Evolutionary conservation across 257 asterid genomes (phyloP).

Genomic region (Handroanthus guayacan): DNA sequence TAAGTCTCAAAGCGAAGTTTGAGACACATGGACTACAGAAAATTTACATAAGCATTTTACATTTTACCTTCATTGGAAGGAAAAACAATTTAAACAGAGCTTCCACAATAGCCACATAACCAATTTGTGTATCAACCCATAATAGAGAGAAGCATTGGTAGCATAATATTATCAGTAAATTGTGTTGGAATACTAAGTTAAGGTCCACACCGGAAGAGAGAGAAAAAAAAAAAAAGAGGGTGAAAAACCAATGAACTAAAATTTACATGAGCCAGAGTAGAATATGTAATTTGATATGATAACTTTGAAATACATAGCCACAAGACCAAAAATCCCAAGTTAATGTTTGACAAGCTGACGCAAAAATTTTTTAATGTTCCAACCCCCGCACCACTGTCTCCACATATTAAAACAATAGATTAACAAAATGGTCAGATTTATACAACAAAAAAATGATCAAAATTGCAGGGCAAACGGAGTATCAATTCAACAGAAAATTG

Average conservation of each 20-base stretch:
- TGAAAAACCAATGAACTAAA: too few species aligned
- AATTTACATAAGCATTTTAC: conserved; percentile 5
- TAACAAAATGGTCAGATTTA: not conserved
- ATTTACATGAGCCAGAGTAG: not conserved
- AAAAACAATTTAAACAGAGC: conserved; percentile 2
- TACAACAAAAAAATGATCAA: not conserved
- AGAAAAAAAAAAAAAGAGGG: too few species aligned
- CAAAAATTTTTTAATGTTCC: not conserved
- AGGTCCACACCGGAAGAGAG: too few species aligned
- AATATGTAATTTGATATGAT: not conserved
- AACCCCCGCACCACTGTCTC: conserved; percentile 15
- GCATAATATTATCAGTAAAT: not conserved
- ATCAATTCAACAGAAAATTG: not conserved
- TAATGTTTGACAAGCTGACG: conserved; percentile 8
- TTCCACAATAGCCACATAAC: not conserved
- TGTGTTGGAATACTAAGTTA: not conserved
- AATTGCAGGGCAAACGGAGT: conserved; percentile 6
- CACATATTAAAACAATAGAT: not conserved
- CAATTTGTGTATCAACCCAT: not conserved
- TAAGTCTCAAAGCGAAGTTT: not conserved
- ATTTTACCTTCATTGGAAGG: conserved; percentile 15
- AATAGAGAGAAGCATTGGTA: conserved; percentile 8
- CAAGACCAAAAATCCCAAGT: not conserved
- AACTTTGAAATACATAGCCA: conserved; percentile 7
- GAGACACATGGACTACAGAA: conserved; percentile 10